A percentile compares a stretch with the other conserved stretches of the same genome.
Conservation (phyloP, 345 rosid genomes). For the Pistacia vera region DNA sequence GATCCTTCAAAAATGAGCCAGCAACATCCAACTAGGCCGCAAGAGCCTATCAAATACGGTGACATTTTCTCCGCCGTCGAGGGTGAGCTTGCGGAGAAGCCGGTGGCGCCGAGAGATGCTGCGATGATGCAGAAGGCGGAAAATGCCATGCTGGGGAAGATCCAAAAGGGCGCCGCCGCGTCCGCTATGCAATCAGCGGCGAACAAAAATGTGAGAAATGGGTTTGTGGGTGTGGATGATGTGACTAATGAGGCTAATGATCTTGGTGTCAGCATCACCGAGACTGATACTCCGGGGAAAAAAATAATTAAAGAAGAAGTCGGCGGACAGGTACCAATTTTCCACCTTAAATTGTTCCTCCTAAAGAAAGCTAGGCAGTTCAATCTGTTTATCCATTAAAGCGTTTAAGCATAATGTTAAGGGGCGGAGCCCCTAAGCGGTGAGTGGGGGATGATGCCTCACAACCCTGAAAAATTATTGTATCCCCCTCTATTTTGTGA, state of each 20-base stretch:
- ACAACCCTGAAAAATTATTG: no score
- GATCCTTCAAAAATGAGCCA: conserved; percentile 38
- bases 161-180: conserved; percentile 26
- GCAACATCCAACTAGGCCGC: conserved; percentile 30
- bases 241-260: neutral
- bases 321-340: conserved; percentile 32
- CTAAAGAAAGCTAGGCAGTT: no score
- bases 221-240: conserved; percentile 28
- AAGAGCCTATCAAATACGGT: conserved; percentile 33
- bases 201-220: conserved; percentile 27
- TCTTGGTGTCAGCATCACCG: conserved; percentile 27
- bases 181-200: conserved; percentile 28
- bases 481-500: no score
- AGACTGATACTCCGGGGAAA: conserved; percentile 24
- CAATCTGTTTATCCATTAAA: no score
- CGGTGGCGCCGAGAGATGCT: conserved; percentile 34
- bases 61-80: conserved; percentile 35
- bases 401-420: no score
- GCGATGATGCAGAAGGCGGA: conserved; percentile 38
- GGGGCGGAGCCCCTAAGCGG: no score
- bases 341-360: no score
- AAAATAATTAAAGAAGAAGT: conserved; percentile 24
- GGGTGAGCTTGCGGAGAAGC: conserved; percentile 33
- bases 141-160: conserved; percentile 25
- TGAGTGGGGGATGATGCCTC: no score